Conservation (phyloP, 352 stramenopile genomes). For the Phytophthora vignae region DNA sequence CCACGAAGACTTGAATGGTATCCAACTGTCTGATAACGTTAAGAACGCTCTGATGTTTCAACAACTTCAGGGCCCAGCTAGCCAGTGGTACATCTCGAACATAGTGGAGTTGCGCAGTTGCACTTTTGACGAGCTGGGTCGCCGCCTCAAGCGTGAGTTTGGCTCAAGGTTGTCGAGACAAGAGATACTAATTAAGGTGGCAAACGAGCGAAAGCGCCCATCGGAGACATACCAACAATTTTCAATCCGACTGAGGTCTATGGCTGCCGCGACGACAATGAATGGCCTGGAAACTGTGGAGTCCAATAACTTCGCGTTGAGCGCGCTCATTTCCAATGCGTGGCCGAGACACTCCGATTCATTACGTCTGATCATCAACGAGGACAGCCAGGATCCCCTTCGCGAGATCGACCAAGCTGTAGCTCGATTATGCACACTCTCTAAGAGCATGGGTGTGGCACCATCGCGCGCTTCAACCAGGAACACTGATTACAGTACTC, state of each 20-base stretch:
- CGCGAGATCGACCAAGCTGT: background rate
- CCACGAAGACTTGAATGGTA: background rate
- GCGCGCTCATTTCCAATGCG: background rate
- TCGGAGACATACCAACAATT: background rate
- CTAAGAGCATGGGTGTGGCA: background rate
- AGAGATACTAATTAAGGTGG: background rate
- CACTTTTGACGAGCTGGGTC: background rate
- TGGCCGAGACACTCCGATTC: background rate
- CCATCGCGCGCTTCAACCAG: background rate
- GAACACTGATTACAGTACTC: too few species aligned
- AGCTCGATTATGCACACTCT: background rate
- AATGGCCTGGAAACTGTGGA: background rate
- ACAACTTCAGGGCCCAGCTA: background rate
- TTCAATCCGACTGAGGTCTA: background rate
- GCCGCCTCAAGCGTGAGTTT: background rate
- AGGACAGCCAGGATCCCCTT: background rate
- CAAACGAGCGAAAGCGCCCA: background rate
- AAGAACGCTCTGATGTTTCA: background rate
- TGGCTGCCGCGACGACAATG: background rate
- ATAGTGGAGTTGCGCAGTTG: background rate
- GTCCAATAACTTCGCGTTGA: background rate
- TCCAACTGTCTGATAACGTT: background rate
- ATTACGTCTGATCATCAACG: background rate
- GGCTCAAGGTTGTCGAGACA: background rate
- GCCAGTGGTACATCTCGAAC: background rate